These are phyloP conservation scores for Phytophthora meadii DNA, from an alignment of 352 stramenopile genomes.

Conservation along the genomic window DNA sequence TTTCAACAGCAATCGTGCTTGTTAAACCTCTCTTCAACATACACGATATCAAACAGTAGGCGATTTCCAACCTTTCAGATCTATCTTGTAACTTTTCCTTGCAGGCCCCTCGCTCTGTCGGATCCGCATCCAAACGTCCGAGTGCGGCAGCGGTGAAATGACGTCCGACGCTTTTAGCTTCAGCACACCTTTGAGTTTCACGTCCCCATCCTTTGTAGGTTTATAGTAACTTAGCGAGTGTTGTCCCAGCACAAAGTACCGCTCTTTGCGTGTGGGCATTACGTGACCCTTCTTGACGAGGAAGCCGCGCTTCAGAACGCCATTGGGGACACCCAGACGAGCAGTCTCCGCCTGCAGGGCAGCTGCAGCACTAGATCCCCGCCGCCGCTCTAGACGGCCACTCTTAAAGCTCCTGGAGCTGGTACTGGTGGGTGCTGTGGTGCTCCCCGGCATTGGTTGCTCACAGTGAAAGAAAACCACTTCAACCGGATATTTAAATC, in stretches of 20 bases:
- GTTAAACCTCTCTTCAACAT: neutral
- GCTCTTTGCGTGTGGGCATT: conserved; percentile 63
- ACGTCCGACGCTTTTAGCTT: conserved; percentile 54
- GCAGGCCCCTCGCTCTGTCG: conserved; percentile 56
- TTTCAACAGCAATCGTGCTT: conserved; percentile 2
- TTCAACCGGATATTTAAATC: neutral
- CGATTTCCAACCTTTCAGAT: conserved; percentile 58
- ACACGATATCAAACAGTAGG: neutral
- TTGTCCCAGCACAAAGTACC: conserved; percentile 54
- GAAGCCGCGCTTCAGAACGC: conserved; percentile 48
- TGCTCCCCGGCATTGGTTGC: conserved; percentile 5
- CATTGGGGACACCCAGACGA: conserved; percentile 19
- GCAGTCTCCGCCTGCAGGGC: conserved; percentile 28
- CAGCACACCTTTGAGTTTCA: conserved; percentile 52
- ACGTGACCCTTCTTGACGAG: conserved; percentile 64
- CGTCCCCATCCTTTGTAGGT: conserved; percentile 32
- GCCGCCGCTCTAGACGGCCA: conserved; percentile 15
- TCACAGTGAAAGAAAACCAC: conserved; percentile 10
- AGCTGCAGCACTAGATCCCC: conserved; percentile 29
- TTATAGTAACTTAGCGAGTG: conserved; percentile 62
- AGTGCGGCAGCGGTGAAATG: conserved; percentile 54
- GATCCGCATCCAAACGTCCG: conserved; percentile 68
- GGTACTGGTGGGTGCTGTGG: neutral
- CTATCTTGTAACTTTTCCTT: conserved; percentile 70
- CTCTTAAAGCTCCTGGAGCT: conserved; percentile 5